Conservation (phyloP, 2,329 filamentous ascomycete species). For the Rachicladosporium sp. region DNA sequence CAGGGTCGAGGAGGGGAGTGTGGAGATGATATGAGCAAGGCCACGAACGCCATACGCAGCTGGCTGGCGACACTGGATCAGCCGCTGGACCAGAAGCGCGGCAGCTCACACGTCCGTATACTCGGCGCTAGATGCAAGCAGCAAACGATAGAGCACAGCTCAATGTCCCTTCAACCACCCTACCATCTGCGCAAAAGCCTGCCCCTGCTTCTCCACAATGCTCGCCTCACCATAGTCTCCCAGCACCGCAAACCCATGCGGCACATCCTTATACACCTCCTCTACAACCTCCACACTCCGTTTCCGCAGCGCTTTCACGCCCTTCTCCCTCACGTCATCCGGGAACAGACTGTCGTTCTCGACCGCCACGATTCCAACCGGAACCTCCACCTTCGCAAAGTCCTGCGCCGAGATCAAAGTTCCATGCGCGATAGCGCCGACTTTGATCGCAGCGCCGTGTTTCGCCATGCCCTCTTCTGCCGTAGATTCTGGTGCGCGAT, state of each 20-base stretch:
- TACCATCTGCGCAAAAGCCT: conserved; percentile 58
- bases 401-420: conserved; percentile 55
- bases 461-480: conserved; percentile 49
- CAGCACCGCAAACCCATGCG: conserved; percentile 72
- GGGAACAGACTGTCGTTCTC: conserved; percentile 66
- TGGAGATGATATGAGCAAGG: conserved; percentile 41
- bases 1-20: conserved; percentile 62
- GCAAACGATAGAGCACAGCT: background rate
- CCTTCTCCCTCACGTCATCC: conserved; percentile 57
- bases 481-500: conserved; percentile 36
- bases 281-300: conserved; percentile 63
- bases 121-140: too few species aligned
- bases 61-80: too few species aligned
- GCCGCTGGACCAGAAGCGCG: too few species aligned
- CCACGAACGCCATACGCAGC: too few species aligned
- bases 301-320: conserved; percentile 56
- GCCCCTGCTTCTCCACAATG: background rate
- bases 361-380: conserved; percentile 61
- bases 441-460: conserved; percentile 58
- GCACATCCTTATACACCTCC: conserved; percentile 64
- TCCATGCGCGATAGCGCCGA: conserved; percentile 65
- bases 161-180: conserved; percentile 47
- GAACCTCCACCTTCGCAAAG: conserved; percentile 55
- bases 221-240: conserved; percentile 49
- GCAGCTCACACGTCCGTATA: too few species aligned